Conservation (phyloP, 495 filamentous ascomycete genomes). For the Penicillium simplicissimum region DNA sequence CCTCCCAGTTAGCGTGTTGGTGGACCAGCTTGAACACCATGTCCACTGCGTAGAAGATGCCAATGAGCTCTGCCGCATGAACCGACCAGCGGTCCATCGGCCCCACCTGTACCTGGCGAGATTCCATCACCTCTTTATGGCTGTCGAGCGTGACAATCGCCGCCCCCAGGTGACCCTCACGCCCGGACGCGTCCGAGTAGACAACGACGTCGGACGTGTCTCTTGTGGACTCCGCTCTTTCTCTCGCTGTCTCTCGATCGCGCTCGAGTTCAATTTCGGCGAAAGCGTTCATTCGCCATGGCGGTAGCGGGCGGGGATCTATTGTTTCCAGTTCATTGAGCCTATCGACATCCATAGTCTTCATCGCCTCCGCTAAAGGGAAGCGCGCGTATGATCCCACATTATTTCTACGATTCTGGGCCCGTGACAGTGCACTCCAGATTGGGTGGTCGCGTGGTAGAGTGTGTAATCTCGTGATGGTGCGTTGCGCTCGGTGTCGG, state of each 20-base stretch:
- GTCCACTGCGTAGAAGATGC: constrained; percentile 24
- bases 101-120: constrained; percentile 23
- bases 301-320: background rate
- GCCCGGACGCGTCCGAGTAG: constrained; percentile 20
- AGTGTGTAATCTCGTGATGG: background rate
- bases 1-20: no score
- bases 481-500: no score
- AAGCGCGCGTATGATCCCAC: no score
- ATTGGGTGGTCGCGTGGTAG: background rate
- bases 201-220: constrained; percentile 10
- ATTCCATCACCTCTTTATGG: constrained; percentile 11
- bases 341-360: no score
- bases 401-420: background rate
- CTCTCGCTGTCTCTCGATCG: constrained; percentile 24
- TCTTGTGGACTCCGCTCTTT: constrained; percentile 15
- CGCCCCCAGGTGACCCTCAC: constrained; percentile 13
- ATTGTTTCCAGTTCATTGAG: no score
- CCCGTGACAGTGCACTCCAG: background rate
- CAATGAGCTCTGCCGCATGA: constrained; percentile 27
- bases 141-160: constrained; percentile 12
- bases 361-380: no score
- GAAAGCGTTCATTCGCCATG: constrained; percentile 25
- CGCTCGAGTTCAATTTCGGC: constrained; percentile 23
- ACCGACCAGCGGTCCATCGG: constrained; percentile 27
- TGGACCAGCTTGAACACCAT: constrained; percentile 17